phyloP scores from a whole-genome alignment of 441 rosid genomes.

The Bruguiera hainesii region DNA sequence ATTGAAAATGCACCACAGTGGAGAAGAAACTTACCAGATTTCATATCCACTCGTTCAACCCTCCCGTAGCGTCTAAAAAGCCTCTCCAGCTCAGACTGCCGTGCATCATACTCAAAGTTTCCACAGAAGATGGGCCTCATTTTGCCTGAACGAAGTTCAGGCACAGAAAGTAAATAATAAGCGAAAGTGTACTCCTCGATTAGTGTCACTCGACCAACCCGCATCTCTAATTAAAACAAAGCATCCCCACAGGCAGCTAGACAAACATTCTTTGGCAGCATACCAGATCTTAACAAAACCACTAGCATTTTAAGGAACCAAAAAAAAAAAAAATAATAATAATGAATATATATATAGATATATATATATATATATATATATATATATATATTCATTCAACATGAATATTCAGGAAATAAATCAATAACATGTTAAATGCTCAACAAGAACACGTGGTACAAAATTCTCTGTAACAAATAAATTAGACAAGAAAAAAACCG shows the following conservation, averaged over 20 bases:
- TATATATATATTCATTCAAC: no score
- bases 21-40: slow-evolving; percentile 49
- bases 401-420: no score
- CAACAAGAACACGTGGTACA: not conserved
- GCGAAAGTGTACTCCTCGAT: not conserved
- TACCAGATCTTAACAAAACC: no score
- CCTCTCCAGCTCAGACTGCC: slow-evolving; percentile 83
- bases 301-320: no score
- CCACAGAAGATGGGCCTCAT: slow-evolving; percentile 95
- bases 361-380: no score
- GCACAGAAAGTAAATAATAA: not conserved
- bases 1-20: not conserved
- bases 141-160: slow-evolving; percentile 7
- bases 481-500: no score
- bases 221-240: not conserved
- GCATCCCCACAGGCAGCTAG: no score
- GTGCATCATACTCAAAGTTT: slow-evolving; percentile 90
- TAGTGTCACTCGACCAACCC: no score
- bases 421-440: no score
- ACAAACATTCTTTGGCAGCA: no score
- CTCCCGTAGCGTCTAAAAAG: slow-evolving; percentile 84
- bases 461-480: not conserved
- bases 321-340: no score
- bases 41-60: slow-evolving; percentile 94
- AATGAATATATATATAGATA: no score